These are phyloP conservation scores for Cladosporium sp. DNA, from an alignment of 2,329 filamentous ascomycete genomes.

Conservation along the genomic window DNA sequence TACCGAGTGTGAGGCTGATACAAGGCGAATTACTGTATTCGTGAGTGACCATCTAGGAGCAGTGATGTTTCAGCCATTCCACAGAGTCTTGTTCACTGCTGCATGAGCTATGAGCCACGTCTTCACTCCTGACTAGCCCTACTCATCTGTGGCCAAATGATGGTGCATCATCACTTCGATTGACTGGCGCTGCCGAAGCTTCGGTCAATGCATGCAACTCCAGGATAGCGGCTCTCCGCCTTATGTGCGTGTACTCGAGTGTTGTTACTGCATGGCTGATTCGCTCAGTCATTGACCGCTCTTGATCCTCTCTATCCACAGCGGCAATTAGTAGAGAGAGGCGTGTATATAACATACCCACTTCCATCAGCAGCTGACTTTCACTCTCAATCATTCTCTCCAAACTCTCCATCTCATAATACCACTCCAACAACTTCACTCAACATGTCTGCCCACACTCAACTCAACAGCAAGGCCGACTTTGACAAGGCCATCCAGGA, in stretches of 20 bases:
- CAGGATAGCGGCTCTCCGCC: constrained; percentile 15
- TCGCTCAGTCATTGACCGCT: constrained; percentile 13
- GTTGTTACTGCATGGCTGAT: not conserved
- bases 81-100: not conserved
- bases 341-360: constrained; percentile 8
- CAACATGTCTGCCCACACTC: constrained; percentile 28
- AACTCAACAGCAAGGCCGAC: constrained; percentile 34
- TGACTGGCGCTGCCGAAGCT: constrained; percentile 3
- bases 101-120: not conserved
- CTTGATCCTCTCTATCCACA: not conserved
- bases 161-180: constrained; percentile 1
- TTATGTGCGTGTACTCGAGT: not conserved
- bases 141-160: not conserved
- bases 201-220: constrained; percentile 12
- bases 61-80: not conserved
- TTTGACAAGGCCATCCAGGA: constrained; percentile 33
- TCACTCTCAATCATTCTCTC: not conserved
- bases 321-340: not conserved
- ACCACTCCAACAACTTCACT: not conserved
- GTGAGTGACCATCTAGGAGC: not conserved
- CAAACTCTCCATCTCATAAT: not conserved
- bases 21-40: not conserved
- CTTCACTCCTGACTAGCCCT: not conserved
- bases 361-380: not conserved
- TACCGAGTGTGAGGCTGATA: not conserved